Percentiles rank a stretch among this genome's conserved stretches.
These are phyloP conservation scores for Agrostemma githago DNA, from an alignment of 148 eudicot genomes.

Conservation along the genomic window DNA sequence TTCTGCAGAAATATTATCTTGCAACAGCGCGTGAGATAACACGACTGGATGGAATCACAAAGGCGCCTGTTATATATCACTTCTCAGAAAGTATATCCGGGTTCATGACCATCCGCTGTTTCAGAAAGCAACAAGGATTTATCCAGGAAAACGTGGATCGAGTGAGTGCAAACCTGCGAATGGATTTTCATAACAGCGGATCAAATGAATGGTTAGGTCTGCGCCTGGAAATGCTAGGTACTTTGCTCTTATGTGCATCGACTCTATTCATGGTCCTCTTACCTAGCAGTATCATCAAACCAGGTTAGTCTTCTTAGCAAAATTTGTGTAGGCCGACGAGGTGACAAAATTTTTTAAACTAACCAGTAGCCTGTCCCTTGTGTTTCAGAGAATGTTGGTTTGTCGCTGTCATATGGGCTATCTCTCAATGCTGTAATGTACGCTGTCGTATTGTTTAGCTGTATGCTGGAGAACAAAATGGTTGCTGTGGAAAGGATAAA, in stretches of 20 bases:
- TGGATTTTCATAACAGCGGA: conserved; percentile 91
- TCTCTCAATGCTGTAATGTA: conserved; percentile 70
- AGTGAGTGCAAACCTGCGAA: conserved; percentile 64
- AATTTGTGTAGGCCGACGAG: too few relatives aligned
- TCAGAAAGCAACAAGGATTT: conserved; percentile 67
- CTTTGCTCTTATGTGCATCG: conserved; percentile 67
- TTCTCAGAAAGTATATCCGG: conserved; percentile 96
- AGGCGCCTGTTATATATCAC: conserved; percentile 92
- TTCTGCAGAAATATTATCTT: conserved; percentile 70
- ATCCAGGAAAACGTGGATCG: conserved; percentile 61
- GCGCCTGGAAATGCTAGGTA: conserved; percentile 83
- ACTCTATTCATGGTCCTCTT: conserved; percentile 71
- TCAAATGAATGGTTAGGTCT: conserved; percentile 92
- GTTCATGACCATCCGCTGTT: conserved; percentile 90
- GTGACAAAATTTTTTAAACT: too few relatives aligned
- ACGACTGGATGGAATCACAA: conserved; percentile 85
- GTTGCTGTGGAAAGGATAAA: conserved; percentile 95
- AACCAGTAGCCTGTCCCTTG: neutral
- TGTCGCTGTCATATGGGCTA: conserved; percentile 85
- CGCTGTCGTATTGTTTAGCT: conserved; percentile 64
- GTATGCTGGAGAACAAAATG: conserved; percentile 85
- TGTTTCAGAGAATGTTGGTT: conserved; percentile 74
- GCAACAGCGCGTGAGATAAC: conserved; percentile 91
- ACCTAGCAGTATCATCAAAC: conserved; percentile 72
- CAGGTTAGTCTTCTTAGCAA: conserved; percentile 62